A percentile compares a stretch with the other conserved stretches of the same genome.
These are phyloP conservation scores for Verticillium longisporum DNA, from an alignment of 2,329 filamentous ascomycete genomes.

Conservation along the genomic window DNA sequence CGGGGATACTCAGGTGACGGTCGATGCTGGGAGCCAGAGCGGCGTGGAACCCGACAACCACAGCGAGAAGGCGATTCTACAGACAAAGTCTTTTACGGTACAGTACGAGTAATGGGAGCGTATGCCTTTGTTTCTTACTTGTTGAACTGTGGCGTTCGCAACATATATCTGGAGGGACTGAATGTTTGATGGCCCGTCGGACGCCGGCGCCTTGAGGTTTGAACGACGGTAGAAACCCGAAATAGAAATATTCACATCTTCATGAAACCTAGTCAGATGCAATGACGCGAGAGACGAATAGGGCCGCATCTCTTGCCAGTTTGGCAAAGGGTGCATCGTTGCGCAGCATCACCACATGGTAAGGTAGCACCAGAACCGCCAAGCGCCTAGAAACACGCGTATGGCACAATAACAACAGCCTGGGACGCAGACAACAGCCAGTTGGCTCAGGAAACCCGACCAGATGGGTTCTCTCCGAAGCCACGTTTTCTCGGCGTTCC, in stretches of 20 bases:
- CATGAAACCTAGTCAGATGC: neutral
- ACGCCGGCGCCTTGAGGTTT: neutral
- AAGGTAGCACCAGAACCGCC: too few relatives aligned
- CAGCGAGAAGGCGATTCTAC: conserved; percentile 19
- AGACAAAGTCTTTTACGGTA: conserved; percentile 16
- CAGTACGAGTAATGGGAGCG: conserved; percentile 7
- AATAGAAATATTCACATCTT: neutral
- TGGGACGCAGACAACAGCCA: neutral
- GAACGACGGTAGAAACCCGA: neutral
- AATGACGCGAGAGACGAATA: neutral
- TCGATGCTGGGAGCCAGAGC: conserved; percentile 1
- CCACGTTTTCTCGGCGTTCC: neutral
- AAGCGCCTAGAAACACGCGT: neutral
- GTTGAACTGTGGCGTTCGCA: neutral
- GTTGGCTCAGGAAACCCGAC: neutral
- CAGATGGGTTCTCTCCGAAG: neutral
- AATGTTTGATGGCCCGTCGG: neutral
- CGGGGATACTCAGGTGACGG: conserved; percentile 3
- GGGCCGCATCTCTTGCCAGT: too few relatives aligned
- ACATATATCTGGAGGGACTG: neutral
- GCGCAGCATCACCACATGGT: too few relatives aligned
- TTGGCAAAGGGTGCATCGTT: too few relatives aligned
- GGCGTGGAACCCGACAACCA: conserved; percentile 12
- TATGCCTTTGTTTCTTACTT: neutral
- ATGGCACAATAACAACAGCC: neutral